A percentile compares a stretch with the other conserved stretches of the same genome.
phyloP scores from a whole-genome alignment of 768 basidiomycete species.

The Termitomyces sp. region DNA sequence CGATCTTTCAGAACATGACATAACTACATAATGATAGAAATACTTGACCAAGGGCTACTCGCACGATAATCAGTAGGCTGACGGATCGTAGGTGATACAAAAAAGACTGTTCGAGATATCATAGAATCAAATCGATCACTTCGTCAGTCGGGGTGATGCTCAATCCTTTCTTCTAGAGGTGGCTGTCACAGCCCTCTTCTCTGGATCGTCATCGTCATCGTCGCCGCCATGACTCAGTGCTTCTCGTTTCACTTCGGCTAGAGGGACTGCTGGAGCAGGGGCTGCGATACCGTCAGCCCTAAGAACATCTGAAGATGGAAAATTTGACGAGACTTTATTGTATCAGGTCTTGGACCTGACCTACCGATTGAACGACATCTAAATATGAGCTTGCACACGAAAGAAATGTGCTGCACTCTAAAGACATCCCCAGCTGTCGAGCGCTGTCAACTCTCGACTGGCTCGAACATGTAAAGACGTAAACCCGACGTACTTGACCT shows the following conservation, averaged over 20 bases:
- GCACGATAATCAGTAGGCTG: background rate
- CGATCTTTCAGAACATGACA: background rate
- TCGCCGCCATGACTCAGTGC: background rate
- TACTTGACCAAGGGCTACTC: background rate
- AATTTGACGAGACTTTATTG: background rate
- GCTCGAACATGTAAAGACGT: background rate
- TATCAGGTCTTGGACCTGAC: background rate
- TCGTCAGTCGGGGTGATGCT: background rate
- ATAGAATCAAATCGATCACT: background rate
- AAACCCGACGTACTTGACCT: conserved; percentile 19
- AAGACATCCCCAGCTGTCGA: background rate
- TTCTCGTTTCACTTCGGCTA: background rate
- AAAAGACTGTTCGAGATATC: background rate
- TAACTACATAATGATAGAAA: background rate
- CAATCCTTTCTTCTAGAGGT: background rate
- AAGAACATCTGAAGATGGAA: background rate
- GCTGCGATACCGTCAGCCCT: background rate
- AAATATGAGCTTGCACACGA: background rate
- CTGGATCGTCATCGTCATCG: background rate
- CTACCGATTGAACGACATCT: background rate
- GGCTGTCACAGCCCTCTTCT: background rate
- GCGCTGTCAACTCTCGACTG: background rate
- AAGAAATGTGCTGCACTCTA: background rate
- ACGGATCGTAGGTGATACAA: background rate
- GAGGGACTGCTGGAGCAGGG: background rate